A percentile compares a stretch with the other conserved stretches of the same genome.
Evolutionary conservation across 495 filamentous ascomycete genomes (phyloP).

Genomic region (Apodospora peruviana): DNA sequence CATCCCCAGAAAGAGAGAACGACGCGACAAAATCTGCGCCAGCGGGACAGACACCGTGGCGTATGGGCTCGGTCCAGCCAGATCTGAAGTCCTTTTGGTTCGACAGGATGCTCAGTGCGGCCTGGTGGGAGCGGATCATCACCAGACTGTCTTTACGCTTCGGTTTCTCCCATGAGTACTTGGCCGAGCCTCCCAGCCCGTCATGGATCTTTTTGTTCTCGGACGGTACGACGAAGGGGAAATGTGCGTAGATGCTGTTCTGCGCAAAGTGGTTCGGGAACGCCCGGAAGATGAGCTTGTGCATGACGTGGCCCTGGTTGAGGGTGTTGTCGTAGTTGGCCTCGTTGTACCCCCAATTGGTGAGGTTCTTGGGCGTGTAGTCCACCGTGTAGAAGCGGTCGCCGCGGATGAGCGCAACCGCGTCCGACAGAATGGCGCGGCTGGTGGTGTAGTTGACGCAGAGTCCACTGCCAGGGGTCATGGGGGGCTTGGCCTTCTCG

Average conservation of each 20-base stretch:
- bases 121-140: constrained; percentile 53
- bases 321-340: constrained; percentile 59
- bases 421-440: constrained; percentile 72
- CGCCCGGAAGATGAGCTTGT: constrained; percentile 64
- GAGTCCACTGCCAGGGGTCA: constrained; percentile 63
- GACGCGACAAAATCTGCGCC: constrained; percentile 11
- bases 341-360: constrained; percentile 72
- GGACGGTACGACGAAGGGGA: constrained; percentile 65
- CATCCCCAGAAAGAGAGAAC: constrained; percentile 54
- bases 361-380: constrained; percentile 64
- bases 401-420: constrained; percentile 68
- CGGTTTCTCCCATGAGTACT: constrained; percentile 61
- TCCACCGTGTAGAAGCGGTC: constrained; percentile 73
- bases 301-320: constrained; percentile 65
- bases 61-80: constrained; percentile 55
- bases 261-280: constrained; percentile 66
- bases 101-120: constrained; percentile 50
- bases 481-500: constrained; percentile 61
- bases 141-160: constrained; percentile 44
- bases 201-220: constrained; percentile 67
- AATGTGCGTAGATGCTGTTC: constrained; percentile 72
- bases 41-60: constrained; percentile 42
- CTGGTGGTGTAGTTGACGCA: constrained; percentile 65
- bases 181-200: constrained; percentile 50
- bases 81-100: constrained; percentile 54